These are phyloP conservation scores for Orbilia javanica DNA, from an alignment of 2,329 filamentous ascomycete genomes.

Conservation along the genomic window DNA sequence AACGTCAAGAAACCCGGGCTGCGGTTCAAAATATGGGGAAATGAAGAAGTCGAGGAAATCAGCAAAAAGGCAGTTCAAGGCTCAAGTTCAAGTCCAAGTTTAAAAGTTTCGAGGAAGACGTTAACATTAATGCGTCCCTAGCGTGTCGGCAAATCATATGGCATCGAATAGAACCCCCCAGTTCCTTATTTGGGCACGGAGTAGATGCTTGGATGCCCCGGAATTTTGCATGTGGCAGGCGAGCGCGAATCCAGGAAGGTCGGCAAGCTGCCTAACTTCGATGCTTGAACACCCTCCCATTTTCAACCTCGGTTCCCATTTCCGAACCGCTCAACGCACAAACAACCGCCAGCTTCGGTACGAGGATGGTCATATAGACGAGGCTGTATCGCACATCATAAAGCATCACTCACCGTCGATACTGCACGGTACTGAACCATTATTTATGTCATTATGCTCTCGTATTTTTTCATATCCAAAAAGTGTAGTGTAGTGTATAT, in stretches of 20 bases:
- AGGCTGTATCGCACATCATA: constrained; percentile 3
- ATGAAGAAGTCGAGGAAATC: constrained; percentile 1
- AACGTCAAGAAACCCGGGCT: constrained; percentile 13
- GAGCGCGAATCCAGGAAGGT: constrained; percentile 8
- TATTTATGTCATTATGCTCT: not conserved
- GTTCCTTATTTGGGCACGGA: not conserved
- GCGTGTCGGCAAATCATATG: constrained; percentile 58
- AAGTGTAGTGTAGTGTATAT: constrained; percentile 2
- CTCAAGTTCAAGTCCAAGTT: constrained; percentile 1
- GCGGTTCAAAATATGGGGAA: constrained; percentile 14
- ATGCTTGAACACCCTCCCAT: constrained; percentile 9
- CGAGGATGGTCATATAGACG: too few relatives aligned
- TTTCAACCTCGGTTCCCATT: constrained; percentile 57
- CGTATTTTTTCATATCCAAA: not conserved
- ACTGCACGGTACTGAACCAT: not conserved
- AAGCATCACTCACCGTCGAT: not conserved
- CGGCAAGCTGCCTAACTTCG: constrained; percentile 55
- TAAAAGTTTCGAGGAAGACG: constrained; percentile 20
- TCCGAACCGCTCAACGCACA: constrained; percentile 21
- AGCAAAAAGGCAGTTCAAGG: not conserved
- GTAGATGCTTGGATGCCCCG: constrained; percentile 21
- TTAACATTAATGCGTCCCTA: not conserved
- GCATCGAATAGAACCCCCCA: constrained; percentile 41
- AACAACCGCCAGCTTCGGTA: constrained; percentile 15
- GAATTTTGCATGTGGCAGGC: constrained; percentile 51